Base-by-base conservation (phyloP, 176 grass and related monocot genomes). In the Eleusine indica region DNA sequence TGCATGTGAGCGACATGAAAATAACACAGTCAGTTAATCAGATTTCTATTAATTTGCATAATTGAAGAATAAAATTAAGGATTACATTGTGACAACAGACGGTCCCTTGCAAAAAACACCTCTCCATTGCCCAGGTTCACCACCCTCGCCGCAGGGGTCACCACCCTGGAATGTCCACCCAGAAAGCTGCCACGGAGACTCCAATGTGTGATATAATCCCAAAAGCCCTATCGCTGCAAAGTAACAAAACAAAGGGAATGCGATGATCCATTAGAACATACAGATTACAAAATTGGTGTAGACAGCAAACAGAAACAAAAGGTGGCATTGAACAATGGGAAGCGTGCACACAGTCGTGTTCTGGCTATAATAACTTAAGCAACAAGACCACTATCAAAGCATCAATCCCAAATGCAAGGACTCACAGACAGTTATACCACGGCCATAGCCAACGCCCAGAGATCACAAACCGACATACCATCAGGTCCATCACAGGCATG, bases 1-100 rank as follows among this genome's bases (percentile, higher is more conserved):
- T 97, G 86, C 51, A 70, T 78, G 42, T 43, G 74, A 91, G 35
- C 75, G 67, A 74, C 29, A 86, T 41, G 77, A 56, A 4, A 89
- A 80, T 28, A 41, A 30, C 58, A 51, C 65, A 81, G 5, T 28
- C 16, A 66, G 0, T 57, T 80, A 25, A 52, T 66, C 32, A 57
- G 1, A 8, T 21, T 75, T 32, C 17, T 21, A 44, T 17, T 66
- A 91, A 84, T 52, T 75, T 76, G 54, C 5, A 85, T 86, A 80
- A 79, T 37, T 46, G 71, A 76, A 77, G 54, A 82, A 77, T 38
- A 54, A 66, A 68, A 19, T 51, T 67, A 53, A 66, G 68, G 78
- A 87, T 93, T 96, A 96, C 94, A 93, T 80, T 70, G 91, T 51
- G 44, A 91, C 39, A 40, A 97, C 81, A 21, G 82, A 93, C 1